Percentiles rank a stretch among this genome's conserved stretches.
These are phyloP conservation scores for Tricholoma furcatifolium DNA, from an alignment of 768 basidiomycete species.

Conservation along the genomic window DNA sequence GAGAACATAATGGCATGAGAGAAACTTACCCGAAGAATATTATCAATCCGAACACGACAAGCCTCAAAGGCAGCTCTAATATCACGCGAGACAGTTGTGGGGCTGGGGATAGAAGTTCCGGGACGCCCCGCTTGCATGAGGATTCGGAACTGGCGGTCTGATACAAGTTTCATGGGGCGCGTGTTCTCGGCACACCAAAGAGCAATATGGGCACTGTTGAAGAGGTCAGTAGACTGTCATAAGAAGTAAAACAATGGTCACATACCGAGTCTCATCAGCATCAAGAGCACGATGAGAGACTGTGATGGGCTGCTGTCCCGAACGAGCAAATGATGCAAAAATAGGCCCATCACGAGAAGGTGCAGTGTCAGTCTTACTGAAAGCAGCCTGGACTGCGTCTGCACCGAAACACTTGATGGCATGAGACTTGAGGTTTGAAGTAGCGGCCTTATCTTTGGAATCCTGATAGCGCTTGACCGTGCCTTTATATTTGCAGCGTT, in stretches of 20 bases:
- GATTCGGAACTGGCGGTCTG: constrained; percentile 23
- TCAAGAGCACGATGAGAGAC: constrained; percentile 9
- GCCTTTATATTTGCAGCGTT: constrained; percentile 1
- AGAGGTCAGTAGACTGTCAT: background rate
- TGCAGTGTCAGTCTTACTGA: background rate
- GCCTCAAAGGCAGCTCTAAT: too few relatives aligned
- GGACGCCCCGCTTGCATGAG: constrained; percentile 27
- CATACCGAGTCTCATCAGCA: constrained; percentile 13
- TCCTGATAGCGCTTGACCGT: background rate
- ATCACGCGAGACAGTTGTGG: too few relatives aligned
- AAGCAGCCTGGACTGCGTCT: too few relatives aligned
- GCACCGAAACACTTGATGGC: too few relatives aligned
- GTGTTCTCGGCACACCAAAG: constrained; percentile 25
- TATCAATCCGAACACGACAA: constrained; percentile 15
- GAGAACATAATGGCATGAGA: constrained; percentile 4
- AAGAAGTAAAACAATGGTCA: constrained; percentile 6
- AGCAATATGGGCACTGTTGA: constrained; percentile 17
- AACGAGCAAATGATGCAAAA: constrained; percentile 10
- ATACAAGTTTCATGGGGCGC: constrained; percentile 23
- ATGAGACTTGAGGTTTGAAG: constrained; percentile 5
- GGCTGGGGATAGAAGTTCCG: constrained; percentile 16
- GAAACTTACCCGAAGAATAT: constrained; percentile 8
- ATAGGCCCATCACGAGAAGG: too few relatives aligned
- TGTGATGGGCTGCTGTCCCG: constrained; percentile 13
- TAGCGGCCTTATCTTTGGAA: background rate